phyloP scores from a whole-genome alignment of 2,329 filamentous ascomycete genomes.

The Graphilbum ipis-grandicollis region DNA sequence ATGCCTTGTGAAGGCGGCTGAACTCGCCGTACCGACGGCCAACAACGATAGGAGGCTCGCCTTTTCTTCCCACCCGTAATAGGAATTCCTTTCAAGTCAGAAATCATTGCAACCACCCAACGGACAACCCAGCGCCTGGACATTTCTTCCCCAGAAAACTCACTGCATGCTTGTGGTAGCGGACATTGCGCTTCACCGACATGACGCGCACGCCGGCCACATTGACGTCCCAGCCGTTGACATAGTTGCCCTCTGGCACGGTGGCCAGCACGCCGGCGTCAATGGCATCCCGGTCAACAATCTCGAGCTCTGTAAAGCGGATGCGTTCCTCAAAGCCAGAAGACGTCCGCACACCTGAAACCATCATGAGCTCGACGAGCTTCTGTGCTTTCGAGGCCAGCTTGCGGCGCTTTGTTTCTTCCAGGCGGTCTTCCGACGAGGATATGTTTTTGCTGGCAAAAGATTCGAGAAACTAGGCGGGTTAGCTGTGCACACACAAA shows the following conservation, averaged over 20 bases:
- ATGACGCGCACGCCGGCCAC: conserved; percentile 74
- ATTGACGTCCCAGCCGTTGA: conserved; percentile 96
- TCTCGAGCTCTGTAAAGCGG: conserved; percentile 89
- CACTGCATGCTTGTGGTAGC: conserved; percentile 83
- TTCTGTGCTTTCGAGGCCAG: conserved; percentile 87
- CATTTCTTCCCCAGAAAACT: conserved; percentile 20
- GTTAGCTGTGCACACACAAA: too few species aligned
- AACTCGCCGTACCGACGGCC: conserved; percentile 85
- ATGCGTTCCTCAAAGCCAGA: conserved; percentile 97
- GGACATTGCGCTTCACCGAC: conserved; percentile 67
- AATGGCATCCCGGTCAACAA: conserved; percentile 84
- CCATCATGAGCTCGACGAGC: conserved; percentile 98
- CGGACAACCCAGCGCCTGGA: neutral
- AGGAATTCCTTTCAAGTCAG: conserved; percentile 56
- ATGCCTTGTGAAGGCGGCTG: conserved; percentile 54
- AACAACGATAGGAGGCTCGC: conserved; percentile 60
- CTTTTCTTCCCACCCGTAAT: conserved; percentile 64
- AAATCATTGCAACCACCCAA: neutral
- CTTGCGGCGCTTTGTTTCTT: conserved; percentile 90
- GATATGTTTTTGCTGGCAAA: conserved; percentile 97
- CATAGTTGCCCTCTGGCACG: conserved; percentile 74
- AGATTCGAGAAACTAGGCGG: conserved; percentile 95
- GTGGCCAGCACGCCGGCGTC: conserved; percentile 78
- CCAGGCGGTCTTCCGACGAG: conserved; percentile 84
- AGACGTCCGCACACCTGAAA: conserved; percentile 86